These are phyloP conservation scores for Cladorrhinum sp. DNA, from an alignment of 2,329 filamentous ascomycete species.

Conservation along the genomic window DNA sequence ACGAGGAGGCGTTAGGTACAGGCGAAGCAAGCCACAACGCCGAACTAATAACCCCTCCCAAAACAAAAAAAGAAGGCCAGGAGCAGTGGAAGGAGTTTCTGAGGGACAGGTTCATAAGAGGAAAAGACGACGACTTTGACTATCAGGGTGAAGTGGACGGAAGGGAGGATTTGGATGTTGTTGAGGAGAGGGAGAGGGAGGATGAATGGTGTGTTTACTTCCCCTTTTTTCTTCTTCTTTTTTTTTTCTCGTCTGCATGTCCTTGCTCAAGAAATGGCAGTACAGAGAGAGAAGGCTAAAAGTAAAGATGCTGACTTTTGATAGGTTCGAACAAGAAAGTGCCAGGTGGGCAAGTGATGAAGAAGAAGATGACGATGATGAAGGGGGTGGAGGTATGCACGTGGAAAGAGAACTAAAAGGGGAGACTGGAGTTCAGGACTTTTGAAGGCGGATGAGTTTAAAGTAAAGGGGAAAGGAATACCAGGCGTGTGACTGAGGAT, in stretches of 20 bases:
- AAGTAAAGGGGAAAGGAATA: neutral
- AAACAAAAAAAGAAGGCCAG: conserved; percentile 63
- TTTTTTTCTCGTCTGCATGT: conserved; percentile 8
- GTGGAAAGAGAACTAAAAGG: neutral
- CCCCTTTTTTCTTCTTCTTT: conserved; percentile 4
- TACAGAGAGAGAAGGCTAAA: no score
- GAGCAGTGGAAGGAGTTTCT: conserved; percentile 71
- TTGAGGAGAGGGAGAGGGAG: conserved; percentile 5
- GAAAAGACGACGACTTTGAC: conserved; percentile 38
- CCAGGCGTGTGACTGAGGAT: no score
- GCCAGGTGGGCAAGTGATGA: neutral
- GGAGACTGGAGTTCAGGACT: conserved; percentile 6
- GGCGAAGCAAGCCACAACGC: conserved; percentile 28
- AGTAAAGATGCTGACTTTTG: no score
- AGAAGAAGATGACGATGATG: neutral
- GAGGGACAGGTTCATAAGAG: conserved; percentile 69
- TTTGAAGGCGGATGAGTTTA: no score
- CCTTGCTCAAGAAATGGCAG: neutral
- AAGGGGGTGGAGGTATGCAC: neutral
- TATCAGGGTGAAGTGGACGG: neutral
- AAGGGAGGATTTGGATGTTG: neutral
- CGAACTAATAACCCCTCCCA: conserved; percentile 48
- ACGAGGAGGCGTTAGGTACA: neutral
- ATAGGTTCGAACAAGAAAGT: neutral
- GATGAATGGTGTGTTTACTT: conserved; percentile 10